phyloP scores from a whole-genome alignment of 768 basidiomycete genomes.

The Amanita pallidorosea region DNA sequence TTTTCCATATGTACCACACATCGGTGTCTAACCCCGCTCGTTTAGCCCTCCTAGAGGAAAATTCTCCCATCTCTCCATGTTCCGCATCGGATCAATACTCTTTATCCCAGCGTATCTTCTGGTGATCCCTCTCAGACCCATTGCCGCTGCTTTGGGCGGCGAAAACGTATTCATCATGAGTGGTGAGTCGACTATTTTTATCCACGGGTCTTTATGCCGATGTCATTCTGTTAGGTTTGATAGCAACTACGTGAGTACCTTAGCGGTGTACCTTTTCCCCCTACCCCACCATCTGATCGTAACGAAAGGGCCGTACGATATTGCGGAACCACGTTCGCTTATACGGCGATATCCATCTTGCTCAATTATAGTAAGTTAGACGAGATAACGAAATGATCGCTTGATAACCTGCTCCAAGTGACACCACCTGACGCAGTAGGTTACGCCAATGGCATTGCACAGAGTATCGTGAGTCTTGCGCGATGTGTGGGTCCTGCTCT shows the following conservation, averaged over 20 bases:
- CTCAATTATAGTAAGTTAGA: conserved; percentile 62
- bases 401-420: conserved; percentile 36
- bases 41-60: conserved; percentile 73
- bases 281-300: conserved; percentile 3
- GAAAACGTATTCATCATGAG: conserved; percentile 77
- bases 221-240: not conserved
- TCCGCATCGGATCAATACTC: conserved; percentile 74
- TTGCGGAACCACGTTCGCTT: conserved; percentile 81
- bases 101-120: conserved; percentile 88
- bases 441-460: conserved; percentile 90
- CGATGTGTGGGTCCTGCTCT: conserved; percentile 83
- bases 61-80: conserved; percentile 83
- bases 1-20: not conserved
- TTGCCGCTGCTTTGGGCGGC: conserved; percentile 60
- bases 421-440: conserved; percentile 85
- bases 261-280: conserved; percentile 6
- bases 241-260: conserved; percentile 1
- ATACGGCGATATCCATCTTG: conserved; percentile 84
- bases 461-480: conserved; percentile 89
- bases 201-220: not conserved
- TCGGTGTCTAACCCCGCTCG: conserved; percentile 1
- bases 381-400: not conserved
- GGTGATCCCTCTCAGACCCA: conserved; percentile 60
- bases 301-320: conserved; percentile 66
- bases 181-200: conserved; percentile 30